Conservation (phyloP, 192 early-diverging fungal species). For the Geranomyces michiganensis region DNA sequence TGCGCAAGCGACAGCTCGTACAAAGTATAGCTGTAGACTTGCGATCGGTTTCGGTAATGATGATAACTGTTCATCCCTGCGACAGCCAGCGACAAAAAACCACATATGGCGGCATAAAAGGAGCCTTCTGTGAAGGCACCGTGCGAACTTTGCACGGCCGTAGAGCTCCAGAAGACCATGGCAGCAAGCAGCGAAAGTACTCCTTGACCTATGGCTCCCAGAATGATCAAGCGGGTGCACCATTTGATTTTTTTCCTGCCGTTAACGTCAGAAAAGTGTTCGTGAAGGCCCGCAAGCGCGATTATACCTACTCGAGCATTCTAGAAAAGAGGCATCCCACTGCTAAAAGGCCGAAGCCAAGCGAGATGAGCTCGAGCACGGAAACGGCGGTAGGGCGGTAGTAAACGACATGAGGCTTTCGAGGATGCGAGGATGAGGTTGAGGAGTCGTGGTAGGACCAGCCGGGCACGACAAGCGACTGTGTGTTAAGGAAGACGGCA, state of each 20-base stretch:
- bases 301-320: conserved; percentile 42
- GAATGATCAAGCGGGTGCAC: conserved; percentile 48
- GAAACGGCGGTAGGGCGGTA: conserved; percentile 16
- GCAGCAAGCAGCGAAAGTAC: conserved; percentile 17
- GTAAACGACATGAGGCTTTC: conserved; percentile 14
- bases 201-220: conserved; percentile 43
- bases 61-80: conserved; percentile 32
- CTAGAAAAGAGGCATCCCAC: conserved; percentile 44
- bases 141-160: background rate
- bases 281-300: no score
- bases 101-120: conserved; percentile 39
- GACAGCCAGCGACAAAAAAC: conserved; percentile 35
- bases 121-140: conserved; percentile 38
- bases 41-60: conserved; percentile 39
- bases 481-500: conserved; percentile 51
- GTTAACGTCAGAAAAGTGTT: no score
- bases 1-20: conserved; percentile 46
- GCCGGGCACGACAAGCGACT: conserved; percentile 51
- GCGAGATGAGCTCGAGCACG: conserved; percentile 24
- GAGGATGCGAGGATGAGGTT: background rate
- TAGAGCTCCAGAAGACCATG: conserved; percentile 13
- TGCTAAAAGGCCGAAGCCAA: conserved; percentile 42
- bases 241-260: conserved; percentile 58
- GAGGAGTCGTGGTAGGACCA: conserved; percentile 25
- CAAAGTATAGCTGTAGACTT: conserved; percentile 45